A percentile compares a stretch with the other conserved stretches of the same genome.
Evolutionary conservation across 352 stramenopile genomes (phyloP).

Genomic region (Phytopythium vexans): DNA sequence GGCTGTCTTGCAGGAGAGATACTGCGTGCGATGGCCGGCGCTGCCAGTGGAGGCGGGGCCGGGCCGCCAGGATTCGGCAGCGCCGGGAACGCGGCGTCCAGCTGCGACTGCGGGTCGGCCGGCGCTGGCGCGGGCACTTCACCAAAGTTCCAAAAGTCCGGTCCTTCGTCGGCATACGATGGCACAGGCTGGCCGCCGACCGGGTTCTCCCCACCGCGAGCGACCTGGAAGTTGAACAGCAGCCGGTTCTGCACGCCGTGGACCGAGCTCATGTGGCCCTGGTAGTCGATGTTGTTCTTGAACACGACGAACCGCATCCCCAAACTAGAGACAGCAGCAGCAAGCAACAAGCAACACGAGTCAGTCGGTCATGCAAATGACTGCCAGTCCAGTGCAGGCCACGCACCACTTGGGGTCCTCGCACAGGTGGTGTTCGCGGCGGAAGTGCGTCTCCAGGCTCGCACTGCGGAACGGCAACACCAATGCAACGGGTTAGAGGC

Average conservation of each 20-base stretch:
- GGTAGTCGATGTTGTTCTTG: constrained; percentile 81
- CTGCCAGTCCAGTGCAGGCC: neutral
- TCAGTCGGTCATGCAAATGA: neutral
- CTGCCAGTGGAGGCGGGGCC: constrained; percentile 28
- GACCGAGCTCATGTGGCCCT: constrained; percentile 77
- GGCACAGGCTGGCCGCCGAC: constrained; percentile 26
- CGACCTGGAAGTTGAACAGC: constrained; percentile 75
- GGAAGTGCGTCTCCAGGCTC: constrained; percentile 84
- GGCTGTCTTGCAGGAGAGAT: constrained; percentile 12
- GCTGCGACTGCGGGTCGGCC: constrained; percentile 15
- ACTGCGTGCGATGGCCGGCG: constrained; percentile 40
- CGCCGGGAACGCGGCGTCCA: constrained; percentile 67
- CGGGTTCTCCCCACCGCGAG: constrained; percentile 49
- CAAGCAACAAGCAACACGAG: constrained; percentile 7
- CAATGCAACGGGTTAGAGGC: neutral
- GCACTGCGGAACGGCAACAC: constrained; percentile 28
- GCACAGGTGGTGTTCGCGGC: constrained; percentile 78
- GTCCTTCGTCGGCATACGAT: constrained; percentile 30
- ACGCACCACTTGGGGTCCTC: constrained; percentile 78
- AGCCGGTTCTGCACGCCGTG: constrained; percentile 74
- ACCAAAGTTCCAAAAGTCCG: constrained; percentile 63
- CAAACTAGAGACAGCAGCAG: constrained; percentile 34
- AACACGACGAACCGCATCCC: constrained; percentile 88
- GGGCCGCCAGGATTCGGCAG: constrained; percentile 43
- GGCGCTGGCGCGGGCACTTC: constrained; percentile 17